Conservation (phyloP, 1,139 yeast species). For the Saccharomyces uvarum region DNA sequence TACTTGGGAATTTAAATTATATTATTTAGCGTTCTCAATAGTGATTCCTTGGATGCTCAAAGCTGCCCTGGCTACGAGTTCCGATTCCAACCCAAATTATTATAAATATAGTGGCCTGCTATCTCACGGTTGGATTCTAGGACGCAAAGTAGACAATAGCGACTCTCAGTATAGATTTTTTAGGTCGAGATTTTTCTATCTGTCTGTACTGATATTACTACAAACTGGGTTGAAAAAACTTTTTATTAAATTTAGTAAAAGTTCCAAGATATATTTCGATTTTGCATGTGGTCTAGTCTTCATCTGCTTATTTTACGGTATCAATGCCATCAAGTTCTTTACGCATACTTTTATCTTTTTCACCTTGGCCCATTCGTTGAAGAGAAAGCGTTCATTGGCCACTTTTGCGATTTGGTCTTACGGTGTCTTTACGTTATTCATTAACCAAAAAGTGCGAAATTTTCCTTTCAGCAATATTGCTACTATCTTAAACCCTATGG, state of each 20-base stretch:
- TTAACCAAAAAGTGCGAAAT: slow-evolving; percentile 61
- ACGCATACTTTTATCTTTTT: slow-evolving; percentile 52
- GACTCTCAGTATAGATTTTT: slow-evolving; percentile 86
- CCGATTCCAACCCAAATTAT: slow-evolving; percentile 71
- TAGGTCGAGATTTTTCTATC: slow-evolving; percentile 64
- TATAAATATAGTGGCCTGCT: slow-evolving; percentile 52
- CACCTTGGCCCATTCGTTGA: slow-evolving; percentile 39
- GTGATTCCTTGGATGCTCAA: slow-evolving; percentile 77
- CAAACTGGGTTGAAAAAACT: slow-evolving; percentile 49
- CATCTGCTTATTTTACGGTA: slow-evolving; percentile 73
- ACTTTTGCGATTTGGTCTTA: slow-evolving; percentile 61
- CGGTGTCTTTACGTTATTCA: slow-evolving; percentile 65
- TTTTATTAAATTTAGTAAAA: slow-evolving; percentile 21
- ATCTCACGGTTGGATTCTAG: slow-evolving; percentile 68
- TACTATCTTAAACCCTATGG: slow-evolving; percentile 41
- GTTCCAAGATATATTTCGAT: slow-evolving; percentile 51
- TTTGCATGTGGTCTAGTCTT: slow-evolving; percentile 62
- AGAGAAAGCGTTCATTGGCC: slow-evolving; percentile 23
- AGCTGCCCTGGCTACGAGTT: slow-evolving; percentile 76
- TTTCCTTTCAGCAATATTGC: slow-evolving; percentile 42
- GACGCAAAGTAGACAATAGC: slow-evolving; percentile 79
- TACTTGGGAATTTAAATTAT: slow-evolving; percentile 54
- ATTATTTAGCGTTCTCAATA: slow-evolving; percentile 51
- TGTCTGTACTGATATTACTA: slow-evolving; percentile 44
- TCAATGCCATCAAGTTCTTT: slow-evolving; percentile 54